phyloP scores from a whole-genome alignment of 768 basidiomycete species.

The Chalciporus piperatus region DNA sequence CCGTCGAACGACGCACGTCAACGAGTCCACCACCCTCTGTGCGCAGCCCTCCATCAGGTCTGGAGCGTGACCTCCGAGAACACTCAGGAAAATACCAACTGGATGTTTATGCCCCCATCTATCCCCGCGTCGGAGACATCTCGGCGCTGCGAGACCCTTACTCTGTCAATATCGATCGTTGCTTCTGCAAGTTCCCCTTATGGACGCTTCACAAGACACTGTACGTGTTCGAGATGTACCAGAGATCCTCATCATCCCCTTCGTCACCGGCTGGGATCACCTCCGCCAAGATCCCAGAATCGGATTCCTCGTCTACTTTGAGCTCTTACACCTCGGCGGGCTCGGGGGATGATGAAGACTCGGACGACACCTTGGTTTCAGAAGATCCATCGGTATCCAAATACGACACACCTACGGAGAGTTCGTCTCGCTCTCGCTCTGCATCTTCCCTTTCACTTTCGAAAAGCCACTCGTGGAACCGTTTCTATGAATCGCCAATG shows the following conservation, averaged over 20 bases:
- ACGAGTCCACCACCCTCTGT: slow-evolving; percentile 17
- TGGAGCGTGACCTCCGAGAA: slow-evolving; percentile 28
- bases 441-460: slow-evolving; percentile 10
- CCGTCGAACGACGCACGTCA: not conserved
- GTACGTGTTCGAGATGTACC: slow-evolving; percentile 60
- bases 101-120: slow-evolving; percentile 28
- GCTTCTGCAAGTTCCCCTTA: slow-evolving; percentile 51
- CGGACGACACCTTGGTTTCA: slow-evolving; percentile 58
- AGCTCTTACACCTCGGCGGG: slow-evolving; percentile 18
- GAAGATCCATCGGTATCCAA: slow-evolving; percentile 32
- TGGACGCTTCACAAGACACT: slow-evolving; percentile 68
- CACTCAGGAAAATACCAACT: slow-evolving; percentile 6
- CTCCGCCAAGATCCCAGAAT: slow-evolving; percentile 5
- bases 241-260: slow-evolving; percentile 11
- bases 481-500: slow-evolving; percentile 37
- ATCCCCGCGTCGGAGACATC: slow-evolving; percentile 67
- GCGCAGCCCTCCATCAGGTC: slow-evolving; percentile 25
- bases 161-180: slow-evolving; percentile 54
- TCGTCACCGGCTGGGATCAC: slow-evolving; percentile 13
- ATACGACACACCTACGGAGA: not conserved
- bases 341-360: slow-evolving; percentile 36
- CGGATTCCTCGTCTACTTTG: slow-evolving; percentile 19
- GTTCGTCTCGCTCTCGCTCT: slow-evolving; percentile 1
- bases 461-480: slow-evolving; percentile 9
- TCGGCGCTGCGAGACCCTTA: slow-evolving; percentile 56